phyloP scores from a whole-genome alignment of 1,284 basidiomycete genomes.

The Athelia psychrophila region DNA sequence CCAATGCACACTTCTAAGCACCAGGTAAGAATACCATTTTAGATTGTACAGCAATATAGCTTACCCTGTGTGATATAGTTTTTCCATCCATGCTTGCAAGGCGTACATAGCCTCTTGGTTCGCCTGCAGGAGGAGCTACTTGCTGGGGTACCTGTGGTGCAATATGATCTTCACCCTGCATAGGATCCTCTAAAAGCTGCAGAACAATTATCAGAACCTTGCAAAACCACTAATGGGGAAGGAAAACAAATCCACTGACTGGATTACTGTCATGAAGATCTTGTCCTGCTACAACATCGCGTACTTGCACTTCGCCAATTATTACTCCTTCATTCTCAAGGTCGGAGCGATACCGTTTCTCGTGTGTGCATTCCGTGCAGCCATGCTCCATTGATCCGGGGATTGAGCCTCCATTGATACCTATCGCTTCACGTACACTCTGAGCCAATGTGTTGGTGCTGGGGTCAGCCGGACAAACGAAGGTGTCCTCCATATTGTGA shows the following conservation, averaged over 20 bases:
- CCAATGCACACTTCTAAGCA: constrained; percentile 17
- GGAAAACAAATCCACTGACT: too few relatives aligned
- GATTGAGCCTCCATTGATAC: neutral
- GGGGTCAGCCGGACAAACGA: neutral
- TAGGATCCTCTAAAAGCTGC: too few relatives aligned
- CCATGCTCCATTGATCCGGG: constrained; percentile 6
- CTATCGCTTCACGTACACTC: neutral
- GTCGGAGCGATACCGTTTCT: constrained; percentile 14
- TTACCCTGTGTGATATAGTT: constrained; percentile 13
- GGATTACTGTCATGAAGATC: neutral
- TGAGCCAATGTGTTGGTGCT: neutral
- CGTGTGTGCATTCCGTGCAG: constrained; percentile 18
- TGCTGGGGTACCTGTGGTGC: constrained; percentile 1
- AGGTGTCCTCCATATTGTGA: neutral
- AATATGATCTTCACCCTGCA: too few relatives aligned
- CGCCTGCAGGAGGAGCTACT: constrained; percentile 5
- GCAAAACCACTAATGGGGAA: too few relatives aligned
- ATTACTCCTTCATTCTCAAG: constrained; percentile 4
- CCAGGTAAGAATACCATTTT: neutral
- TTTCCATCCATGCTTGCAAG: constrained; percentile 22
- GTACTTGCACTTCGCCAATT: constrained; percentile 4
- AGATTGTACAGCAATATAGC: neutral
- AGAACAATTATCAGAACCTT: too few relatives aligned
- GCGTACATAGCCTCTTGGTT: constrained; percentile 10
- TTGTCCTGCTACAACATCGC: neutral